Evolutionary conservation across 106 monocot genomes (phyloP), one percentile per base, ranked within the genome.

Genomic region (Dendrobium catenatum): DNA sequence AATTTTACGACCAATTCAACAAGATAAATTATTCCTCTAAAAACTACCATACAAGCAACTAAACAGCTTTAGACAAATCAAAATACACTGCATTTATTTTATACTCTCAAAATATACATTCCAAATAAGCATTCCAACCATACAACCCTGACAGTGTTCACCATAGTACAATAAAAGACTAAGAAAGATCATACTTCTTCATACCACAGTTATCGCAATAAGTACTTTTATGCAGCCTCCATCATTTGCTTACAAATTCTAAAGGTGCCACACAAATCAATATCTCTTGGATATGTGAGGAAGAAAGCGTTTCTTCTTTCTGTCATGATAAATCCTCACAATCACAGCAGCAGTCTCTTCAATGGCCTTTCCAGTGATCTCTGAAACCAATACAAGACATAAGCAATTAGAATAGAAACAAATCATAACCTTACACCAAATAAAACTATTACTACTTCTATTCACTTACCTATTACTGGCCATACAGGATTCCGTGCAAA

Each of bases 331-430:
- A 67, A 93, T 93, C 80, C 93, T 91, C 82, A 93, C 81, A 13
- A 96, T 72, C 29, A 96, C 88, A 27, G 96, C 93, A 47, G 96
- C 93, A 22, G 93, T 93, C 78, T 96, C 96, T 83, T 96, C 96
- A 66, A 93, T 93, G 19, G 96, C 93, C 81, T 96, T 96, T 44
- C 90, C 96, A 27, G 93, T 93, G 11, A 96, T 88, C 84, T 90
- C 96, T 96, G 88, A 82, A 84, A 74, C 16, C 20, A 55, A 79
- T 18, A 70, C 13, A 33, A 29, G 20, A 16, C 51, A 73, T 6
- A 78, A 27, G 22, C 64, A 87, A 78, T 19, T 29, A 29, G 55
- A 78, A 61, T 79, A 78, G 3, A 46, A 78, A 11, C 18, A 22
- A 4, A 26, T 73, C 26, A 42, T 37, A 5, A 84, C n/a, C 7